Base-by-base conservation (phyloP, 345 rosid species). In the Noccaea bulbosa region DNA sequence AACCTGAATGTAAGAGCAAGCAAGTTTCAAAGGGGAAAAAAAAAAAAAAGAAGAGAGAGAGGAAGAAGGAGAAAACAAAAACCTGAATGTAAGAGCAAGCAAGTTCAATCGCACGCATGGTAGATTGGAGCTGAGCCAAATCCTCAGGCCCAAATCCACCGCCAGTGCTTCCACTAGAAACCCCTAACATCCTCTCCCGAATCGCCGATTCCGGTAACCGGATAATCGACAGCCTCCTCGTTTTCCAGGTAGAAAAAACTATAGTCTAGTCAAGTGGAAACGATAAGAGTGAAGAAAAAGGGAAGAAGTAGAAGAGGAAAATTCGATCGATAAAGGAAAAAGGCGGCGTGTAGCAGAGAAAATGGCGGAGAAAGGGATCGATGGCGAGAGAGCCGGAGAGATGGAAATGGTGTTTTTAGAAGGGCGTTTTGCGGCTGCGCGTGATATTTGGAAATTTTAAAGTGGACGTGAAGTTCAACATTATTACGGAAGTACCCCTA, bases 51-150 rank as follows among this genome's bases (percentile, higher is more conserved):
- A 17, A 17, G 20, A 17, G 20, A 17, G 20, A 17, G 20, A 70
- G 68, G 61, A 61, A 40, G 20, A 17, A 35, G 44, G 49, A 53
- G 27, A 48, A 20, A 72, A 65, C 38, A n/a, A 40, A 37, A 58
- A 94, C 99, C 95, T 94, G 96, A 76, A 91, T 82, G 67, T 88
- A 82, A 73, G 95, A 74, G 85, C 98, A 94, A 60, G 99, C 99
- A 46, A 83, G 79, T 81, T 94, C 99, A 80, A 94, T 91, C 78
- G 96, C 81, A n/a, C 76, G 89, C 99, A 94, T 88, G 51, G 94
- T 88, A 67, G 98, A 85, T 56, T 85, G 93, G 12, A 91, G 84
- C 69, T 81, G 91, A 33, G 84, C 83, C 78, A 89, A 76, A 72
- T 91, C 96, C 46, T 79, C 55, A 34, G 77, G 43, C 17, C 61